Evolutionary conservation across 331 rosid species (phyloP).

Genomic region (Stylosanthes scabra): DNA sequence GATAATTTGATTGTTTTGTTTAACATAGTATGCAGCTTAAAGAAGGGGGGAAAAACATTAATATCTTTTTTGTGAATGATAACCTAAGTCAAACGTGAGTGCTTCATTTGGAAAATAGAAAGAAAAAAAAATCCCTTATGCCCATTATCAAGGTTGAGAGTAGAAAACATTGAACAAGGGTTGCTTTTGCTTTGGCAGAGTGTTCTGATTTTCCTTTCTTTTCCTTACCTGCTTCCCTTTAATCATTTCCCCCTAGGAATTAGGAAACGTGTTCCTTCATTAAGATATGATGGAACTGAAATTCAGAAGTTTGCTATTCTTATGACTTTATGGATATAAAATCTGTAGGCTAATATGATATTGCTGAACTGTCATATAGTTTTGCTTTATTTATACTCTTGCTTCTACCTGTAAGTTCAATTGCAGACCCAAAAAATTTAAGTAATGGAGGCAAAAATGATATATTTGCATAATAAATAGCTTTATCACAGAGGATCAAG

Average conservation of each 20-base stretch:
- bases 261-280: neutral
- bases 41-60: conserved; percentile 12
- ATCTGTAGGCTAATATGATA: neutral
- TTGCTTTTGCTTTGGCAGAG: conserved; percentile 11
- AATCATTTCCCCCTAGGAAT: neutral
- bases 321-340: neutral
- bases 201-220: neutral
- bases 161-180: neutral
- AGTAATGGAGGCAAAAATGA: no score
- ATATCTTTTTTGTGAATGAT: conserved; percentile 19
- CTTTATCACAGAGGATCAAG: no score
- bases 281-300: neutral
- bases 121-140: neutral
- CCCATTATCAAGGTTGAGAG: neutral
- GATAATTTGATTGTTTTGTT: neutral
- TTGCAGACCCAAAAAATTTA: neutral
- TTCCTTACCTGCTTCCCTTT: neutral
- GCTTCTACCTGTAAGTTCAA: neutral
- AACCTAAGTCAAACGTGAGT: neutral
- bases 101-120: neutral
- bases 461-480: no score
- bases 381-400: neutral
- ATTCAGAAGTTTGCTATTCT: neutral
- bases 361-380: neutral
- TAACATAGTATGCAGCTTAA: conserved; percentile 10